These are phyloP conservation scores for Quercus robur DNA, from an alignment of 306 rosid genomes.

Conservation along the genomic window DNA sequence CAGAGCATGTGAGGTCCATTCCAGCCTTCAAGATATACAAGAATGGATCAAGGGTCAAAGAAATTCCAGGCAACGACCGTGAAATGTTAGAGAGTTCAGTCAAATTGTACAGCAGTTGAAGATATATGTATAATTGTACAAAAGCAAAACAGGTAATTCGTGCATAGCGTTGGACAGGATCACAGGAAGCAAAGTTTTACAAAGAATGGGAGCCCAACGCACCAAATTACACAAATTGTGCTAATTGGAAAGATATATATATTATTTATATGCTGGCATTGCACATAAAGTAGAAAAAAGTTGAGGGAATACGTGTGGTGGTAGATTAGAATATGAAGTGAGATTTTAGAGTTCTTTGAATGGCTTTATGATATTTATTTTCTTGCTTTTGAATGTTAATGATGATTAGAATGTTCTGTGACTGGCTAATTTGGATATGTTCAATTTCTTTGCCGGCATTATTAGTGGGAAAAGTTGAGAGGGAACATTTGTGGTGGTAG, in stretches of 20 bases:
- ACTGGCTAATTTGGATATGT: conserved; percentile 8
- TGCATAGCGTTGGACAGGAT: conserved; percentile 3
- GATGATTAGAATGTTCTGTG: too few species aligned
- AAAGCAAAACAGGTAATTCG: conserved; percentile 9
- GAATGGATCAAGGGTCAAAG: conserved; percentile 83
- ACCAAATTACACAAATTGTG: conserved; percentile 12
- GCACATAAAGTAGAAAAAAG: conserved; percentile 18
- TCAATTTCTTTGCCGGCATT: conserved; percentile 11
- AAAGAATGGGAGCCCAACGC: not conserved
- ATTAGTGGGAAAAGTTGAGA: conserved; percentile 10
- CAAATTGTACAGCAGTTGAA: conserved; percentile 68
- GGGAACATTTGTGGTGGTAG: conserved; percentile 13
- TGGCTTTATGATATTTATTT: conserved; percentile 23
- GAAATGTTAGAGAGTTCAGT: conserved; percentile 72
- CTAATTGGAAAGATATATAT: not conserved
- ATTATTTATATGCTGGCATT: conserved; percentile 8
- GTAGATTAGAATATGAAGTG: conserved; percentile 10
- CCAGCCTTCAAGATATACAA: conserved; percentile 93
- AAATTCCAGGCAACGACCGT: conserved; percentile 60
- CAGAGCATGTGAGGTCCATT: conserved; percentile 63
- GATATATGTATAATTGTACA: not conserved
- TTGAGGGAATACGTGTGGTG: conserved; percentile 13
- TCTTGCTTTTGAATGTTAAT: not conserved
- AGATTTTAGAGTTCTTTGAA: conserved; percentile 20
- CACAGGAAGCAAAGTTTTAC: not conserved